These are phyloP conservation scores for Penicillium sp. DNA, from an alignment of 2,329 filamentous ascomycete genomes.

Conservation along the genomic window DNA sequence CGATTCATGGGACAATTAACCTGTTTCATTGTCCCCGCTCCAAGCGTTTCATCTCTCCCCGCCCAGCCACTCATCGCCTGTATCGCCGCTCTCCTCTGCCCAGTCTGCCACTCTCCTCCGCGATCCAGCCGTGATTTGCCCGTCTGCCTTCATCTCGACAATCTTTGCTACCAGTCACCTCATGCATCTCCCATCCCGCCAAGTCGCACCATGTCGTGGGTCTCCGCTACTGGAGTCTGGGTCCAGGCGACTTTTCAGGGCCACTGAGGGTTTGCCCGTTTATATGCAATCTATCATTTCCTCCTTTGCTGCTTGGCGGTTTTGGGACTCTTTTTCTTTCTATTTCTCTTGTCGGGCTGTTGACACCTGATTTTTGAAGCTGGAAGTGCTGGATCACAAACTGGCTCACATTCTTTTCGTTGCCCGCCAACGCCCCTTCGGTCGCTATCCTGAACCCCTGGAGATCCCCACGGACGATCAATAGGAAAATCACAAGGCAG, in stretches of 20 bases:
- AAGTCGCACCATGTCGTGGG: slow-evolving; percentile 15
- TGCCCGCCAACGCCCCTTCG: slow-evolving; percentile 17
- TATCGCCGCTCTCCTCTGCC: background rate
- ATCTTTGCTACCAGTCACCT: slow-evolving; percentile 5
- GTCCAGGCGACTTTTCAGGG: background rate
- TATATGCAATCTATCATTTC: slow-evolving; percentile 16
- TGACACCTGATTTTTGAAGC: slow-evolving; percentile 8
- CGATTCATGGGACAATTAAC: background rate
- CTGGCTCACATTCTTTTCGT: slow-evolving; percentile 23
- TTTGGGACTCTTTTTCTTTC: slow-evolving; percentile 7
- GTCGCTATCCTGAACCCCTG: slow-evolving; percentile 8
- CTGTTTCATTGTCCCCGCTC: slow-evolving; percentile 15
- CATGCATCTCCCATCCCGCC: background rate
- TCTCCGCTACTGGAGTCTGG: slow-evolving; percentile 10
- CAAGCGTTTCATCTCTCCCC: slow-evolving; percentile 18
- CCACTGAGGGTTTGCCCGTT: slow-evolving; percentile 6
- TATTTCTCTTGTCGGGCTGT: slow-evolving; percentile 8
- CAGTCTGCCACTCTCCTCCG: no score
- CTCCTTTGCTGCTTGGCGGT: slow-evolving; percentile 15
- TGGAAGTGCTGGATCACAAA: slow-evolving; percentile 18
- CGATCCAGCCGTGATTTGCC: slow-evolving; percentile 8
- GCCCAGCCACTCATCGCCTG: slow-evolving; percentile 14
- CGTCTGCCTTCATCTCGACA: slow-evolving; percentile 1
- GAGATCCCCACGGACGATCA: slow-evolving; percentile 4
- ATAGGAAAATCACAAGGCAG: background rate